Base-by-base conservation (phyloP, 345 rosid species). In the Eucalyptus fibrosa region DNA sequence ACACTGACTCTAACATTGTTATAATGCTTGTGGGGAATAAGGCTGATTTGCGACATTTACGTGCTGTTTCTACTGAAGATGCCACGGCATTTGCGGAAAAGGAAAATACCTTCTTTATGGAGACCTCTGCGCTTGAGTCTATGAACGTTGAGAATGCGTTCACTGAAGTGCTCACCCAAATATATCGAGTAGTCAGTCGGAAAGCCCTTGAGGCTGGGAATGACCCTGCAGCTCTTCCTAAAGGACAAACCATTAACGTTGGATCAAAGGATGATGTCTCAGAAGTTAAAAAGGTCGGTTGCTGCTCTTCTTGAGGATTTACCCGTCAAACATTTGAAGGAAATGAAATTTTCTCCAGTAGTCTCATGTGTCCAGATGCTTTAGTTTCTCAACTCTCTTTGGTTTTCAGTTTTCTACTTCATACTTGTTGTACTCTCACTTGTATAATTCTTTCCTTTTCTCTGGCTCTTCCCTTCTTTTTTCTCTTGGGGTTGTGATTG, bases 11-110 rank as follows among this genome's bases (percentile, higher is more conserved):
- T 91, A 96, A 94, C 90, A 97, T 97, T 16, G 97, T 95, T 86
- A 93, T 96, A 87, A 96, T 97, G 98, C 96, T 97, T 45, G 97
- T 97, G 56, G 99, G 99, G 24, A 97, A 97, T 93, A 97, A 97
- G 92, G 96, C 98, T 1, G 98, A 97, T 92, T 92, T 95, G n/a
- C 97, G 96, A 88, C 99, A 97, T 88, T 87, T 97, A 88, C 94
- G 97, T 91, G 98, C 97, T 50, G 96, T 95, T 62, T 93, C 98
- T 14, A 94, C 95, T 1, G 97, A 96, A 91, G 99, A 95, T 89
- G 95, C 95, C 1, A 92, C 87, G 85, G 90, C 94, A 44, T 96
- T 96, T 91, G 97, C 99, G 0, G 96, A 96, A 90, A 93, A 93
- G 88, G 98, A 95, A 89, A 94, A 82, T 69, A 95, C 96, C 8